phyloP scores from a whole-genome alignment of 2,329 filamentous ascomycete species.

The Aspergillus sp. region DNA sequence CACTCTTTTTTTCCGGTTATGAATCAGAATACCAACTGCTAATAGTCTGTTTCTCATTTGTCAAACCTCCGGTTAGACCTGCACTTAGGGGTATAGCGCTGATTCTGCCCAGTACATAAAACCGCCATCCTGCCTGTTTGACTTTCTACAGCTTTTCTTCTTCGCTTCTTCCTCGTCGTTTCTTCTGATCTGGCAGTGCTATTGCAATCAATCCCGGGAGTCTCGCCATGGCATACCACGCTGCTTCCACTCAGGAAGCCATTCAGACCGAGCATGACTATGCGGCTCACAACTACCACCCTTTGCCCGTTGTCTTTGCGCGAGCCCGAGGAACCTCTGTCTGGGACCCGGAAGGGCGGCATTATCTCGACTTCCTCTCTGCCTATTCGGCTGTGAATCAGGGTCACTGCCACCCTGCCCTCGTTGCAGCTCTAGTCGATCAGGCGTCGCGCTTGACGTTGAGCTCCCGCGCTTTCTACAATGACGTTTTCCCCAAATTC shows the following conservation, averaged over 20 bases:
- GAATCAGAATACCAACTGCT: neutral
- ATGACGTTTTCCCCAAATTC: slow-evolving; percentile 95
- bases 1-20: too few relatives aligned
- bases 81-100: slow-evolving; percentile 16
- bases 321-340: slow-evolving; percentile 77
- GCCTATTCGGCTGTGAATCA: slow-evolving; percentile 98
- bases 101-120: neutral
- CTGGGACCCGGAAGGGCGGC: slow-evolving; percentile 92
- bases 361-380: slow-evolving; percentile 96
- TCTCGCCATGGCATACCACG: slow-evolving; percentile 50
- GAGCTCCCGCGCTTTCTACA: slow-evolving; percentile 92
- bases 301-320: slow-evolving; percentile 86
- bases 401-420: slow-evolving; percentile 93
- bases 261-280: slow-evolving; percentile 73
- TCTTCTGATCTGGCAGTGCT: neutral
- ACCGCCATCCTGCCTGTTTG: neutral
- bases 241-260: slow-evolving; percentile 67
- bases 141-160: slow-evolving; percentile 2
- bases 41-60: neutral
- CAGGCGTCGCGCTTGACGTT: slow-evolving; percentile 85
- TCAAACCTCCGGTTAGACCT: slow-evolving; percentile 8
- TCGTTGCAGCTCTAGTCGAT: slow-evolving; percentile 80
- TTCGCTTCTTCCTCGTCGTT: slow-evolving; percentile 9
- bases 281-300: slow-evolving; percentile 98
- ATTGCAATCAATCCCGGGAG: slow-evolving; percentile 23